These are phyloP conservation scores for Colletotrichum phormii DNA, from an alignment of 2,329 filamentous ascomycete species.

Conservation along the genomic window DNA sequence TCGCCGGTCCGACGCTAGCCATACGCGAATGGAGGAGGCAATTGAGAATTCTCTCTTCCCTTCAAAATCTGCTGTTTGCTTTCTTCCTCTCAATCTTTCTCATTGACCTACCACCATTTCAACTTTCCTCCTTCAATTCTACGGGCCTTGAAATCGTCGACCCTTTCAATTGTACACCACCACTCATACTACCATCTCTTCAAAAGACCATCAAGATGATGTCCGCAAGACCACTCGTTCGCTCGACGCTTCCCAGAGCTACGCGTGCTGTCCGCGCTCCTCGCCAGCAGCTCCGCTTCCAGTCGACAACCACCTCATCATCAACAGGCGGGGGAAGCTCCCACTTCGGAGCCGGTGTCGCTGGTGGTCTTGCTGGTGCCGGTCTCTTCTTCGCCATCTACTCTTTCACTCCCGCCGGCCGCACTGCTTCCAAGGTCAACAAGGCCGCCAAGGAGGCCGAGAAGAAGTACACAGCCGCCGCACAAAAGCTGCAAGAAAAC, in stretches of 20 bases:
- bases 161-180: not conserved
- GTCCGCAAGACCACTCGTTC: slow-evolving; percentile 44
- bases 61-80: slow-evolving; percentile 22
- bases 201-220: slow-evolving; percentile 42
- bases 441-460: slow-evolving; percentile 65
- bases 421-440: slow-evolving; percentile 55
- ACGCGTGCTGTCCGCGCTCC: slow-evolving; percentile 42
- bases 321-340: slow-evolving; percentile 43
- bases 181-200: too few relatives aligned
- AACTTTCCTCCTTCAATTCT: not conserved
- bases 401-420: slow-evolving; percentile 57
- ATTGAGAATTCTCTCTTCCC: not conserved
- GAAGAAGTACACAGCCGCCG: slow-evolving; percentile 69
- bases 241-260: slow-evolving; percentile 43
- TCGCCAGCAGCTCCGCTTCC: slow-evolving; percentile 51
- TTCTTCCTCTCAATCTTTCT: not conserved
- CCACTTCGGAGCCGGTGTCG: slow-evolving; percentile 53
- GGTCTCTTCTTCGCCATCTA: slow-evolving; percentile 56
- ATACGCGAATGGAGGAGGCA: not conserved
- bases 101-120: not conserved
- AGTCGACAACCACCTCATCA: slow-evolving; percentile 51
- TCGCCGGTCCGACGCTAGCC: slow-evolving; percentile 1
- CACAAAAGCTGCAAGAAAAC: slow-evolving; percentile 69
- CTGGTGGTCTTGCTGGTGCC: slow-evolving; percentile 57
- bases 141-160: not conserved